Conservation (phyloP, 352 stramenopile species). For the Discostella stelligera region DNA sequence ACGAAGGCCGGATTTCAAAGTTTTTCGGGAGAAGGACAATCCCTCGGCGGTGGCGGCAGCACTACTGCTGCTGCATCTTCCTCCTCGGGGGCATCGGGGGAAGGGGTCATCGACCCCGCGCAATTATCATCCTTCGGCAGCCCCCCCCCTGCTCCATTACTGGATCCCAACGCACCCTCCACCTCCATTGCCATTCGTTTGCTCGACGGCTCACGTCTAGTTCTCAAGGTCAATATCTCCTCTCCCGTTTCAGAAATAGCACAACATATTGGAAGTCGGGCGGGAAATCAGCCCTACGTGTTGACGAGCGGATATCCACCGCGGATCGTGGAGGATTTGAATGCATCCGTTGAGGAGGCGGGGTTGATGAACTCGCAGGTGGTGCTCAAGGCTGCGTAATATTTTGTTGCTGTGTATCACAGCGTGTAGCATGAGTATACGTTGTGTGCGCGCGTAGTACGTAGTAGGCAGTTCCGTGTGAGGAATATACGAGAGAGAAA, state of each 20-base stretch:
- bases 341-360: slow-evolving; percentile 87
- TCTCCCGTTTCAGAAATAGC: slow-evolving; percentile 50
- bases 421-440: no score
- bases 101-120: slow-evolving; percentile 47
- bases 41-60: slow-evolving; percentile 27
- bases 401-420: slow-evolving; percentile 3
- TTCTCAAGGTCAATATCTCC: slow-evolving; percentile 60
- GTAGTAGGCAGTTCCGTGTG: no score
- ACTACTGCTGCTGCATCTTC: not conserved
- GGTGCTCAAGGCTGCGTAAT: slow-evolving; percentile 89
- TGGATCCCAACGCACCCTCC: slow-evolving; percentile 35
- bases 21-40: slow-evolving; percentile 66
- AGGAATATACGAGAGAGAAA: not conserved
- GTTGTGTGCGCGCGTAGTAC: no score
- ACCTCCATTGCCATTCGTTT: slow-evolving; percentile 72
- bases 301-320: slow-evolving; percentile 91
- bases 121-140: slow-evolving; percentile 2
- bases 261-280: slow-evolving; percentile 80
- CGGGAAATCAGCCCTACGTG: slow-evolving; percentile 85
- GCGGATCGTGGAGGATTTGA: slow-evolving; percentile 86
- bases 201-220: slow-evolving; percentile 58
- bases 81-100: not conserved
- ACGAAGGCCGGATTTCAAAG: slow-evolving; percentile 48
- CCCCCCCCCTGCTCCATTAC: slow-evolving; percentile 8
- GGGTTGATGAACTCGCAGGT: slow-evolving; percentile 90